These are phyloP conservation scores for Hanseniaspora occidentalis DNA, from an alignment of 805 yeast species.

Conservation along the genomic window DNA sequence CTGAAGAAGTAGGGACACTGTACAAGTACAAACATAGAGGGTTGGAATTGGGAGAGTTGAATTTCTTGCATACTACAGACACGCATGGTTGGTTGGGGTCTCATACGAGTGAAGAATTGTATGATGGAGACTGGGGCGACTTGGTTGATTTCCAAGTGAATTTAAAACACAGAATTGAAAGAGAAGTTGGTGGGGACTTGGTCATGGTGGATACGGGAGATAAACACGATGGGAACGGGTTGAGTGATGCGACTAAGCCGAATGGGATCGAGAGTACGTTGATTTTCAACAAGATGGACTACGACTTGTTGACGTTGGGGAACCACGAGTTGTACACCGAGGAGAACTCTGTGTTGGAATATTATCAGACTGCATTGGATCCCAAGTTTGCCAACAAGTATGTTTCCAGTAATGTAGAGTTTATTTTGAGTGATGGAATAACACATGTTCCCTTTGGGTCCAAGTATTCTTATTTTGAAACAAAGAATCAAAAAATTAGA, in stretches of 20 bases:
- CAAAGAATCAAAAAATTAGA: constrained; percentile 37
- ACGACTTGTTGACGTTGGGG: constrained; percentile 75
- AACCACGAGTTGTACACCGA: constrained; percentile 79
- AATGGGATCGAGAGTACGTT: constrained; percentile 54
- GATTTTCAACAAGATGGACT: constrained; percentile 51
- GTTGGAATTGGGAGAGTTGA: constrained; percentile 58
- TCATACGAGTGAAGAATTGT: constrained; percentile 65
- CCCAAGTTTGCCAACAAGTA: constrained; percentile 46
- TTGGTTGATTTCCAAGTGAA: constrained; percentile 54
- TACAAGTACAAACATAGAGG: constrained; percentile 14
- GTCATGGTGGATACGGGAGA: constrained; percentile 82
- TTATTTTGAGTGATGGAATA: constrained; percentile 29
- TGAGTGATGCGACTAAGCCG: constrained; percentile 65
- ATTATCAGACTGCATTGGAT: constrained; percentile 40
- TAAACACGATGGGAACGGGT: constrained; percentile 88
- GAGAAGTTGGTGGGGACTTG: constrained; percentile 41
- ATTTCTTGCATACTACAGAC: constrained; percentile 89
- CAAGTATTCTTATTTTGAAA: constrained; percentile 49
- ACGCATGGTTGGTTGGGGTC: constrained; percentile 97
- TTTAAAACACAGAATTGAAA: constrained; percentile 33
- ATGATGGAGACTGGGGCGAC: constrained; percentile 88
- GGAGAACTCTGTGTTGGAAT: constrained; percentile 55
- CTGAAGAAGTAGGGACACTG: background rate
- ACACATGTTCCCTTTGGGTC: constrained; percentile 54
- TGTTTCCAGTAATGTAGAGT: constrained; percentile 63